phyloP scores from a whole-genome alignment of 2,329 filamentous ascomycete species.

The Nigrospora osmanthi region DNA sequence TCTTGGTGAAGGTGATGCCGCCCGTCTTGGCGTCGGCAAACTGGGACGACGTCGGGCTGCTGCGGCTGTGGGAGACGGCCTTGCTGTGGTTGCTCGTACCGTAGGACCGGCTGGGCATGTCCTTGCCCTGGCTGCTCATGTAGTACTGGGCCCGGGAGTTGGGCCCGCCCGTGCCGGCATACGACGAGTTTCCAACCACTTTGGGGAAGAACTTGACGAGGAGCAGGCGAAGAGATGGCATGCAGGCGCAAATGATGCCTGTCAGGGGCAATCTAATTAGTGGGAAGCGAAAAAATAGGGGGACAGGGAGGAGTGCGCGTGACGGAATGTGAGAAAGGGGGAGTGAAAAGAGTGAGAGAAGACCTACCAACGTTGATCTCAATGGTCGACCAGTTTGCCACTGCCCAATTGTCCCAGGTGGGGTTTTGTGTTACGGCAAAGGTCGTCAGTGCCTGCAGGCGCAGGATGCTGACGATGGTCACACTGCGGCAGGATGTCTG shows the following conservation, averaged over 20 bases:
- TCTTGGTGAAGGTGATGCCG: not conserved
- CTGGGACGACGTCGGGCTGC: not conserved
- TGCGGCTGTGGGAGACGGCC: too few species aligned
- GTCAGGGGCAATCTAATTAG: not conserved
- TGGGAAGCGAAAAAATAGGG: not conserved
- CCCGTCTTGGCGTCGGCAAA: not conserved
- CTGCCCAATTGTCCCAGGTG: constrained; percentile 4
- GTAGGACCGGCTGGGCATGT: not conserved
- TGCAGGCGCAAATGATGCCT: constrained; percentile 7
- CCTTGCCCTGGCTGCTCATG: not conserved
- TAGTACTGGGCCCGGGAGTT: not conserved
- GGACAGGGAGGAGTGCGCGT: not conserved
- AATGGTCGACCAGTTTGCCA: constrained; percentile 5
- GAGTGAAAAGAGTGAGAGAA: not conserved
- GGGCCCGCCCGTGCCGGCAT: not conserved
- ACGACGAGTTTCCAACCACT: not conserved
- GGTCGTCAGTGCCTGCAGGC: constrained; percentile 5
- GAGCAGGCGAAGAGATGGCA: constrained; percentile 5
- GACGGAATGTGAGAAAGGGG: not conserved
- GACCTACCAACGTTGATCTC: constrained; percentile 5
- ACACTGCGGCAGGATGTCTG: not conserved
- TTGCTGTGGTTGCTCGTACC: not conserved
- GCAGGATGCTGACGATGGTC: constrained; percentile 6
- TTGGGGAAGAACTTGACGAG: constrained; percentile 4
- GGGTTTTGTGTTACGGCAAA: constrained; percentile 5